Evolutionary conservation across 2,329 filamentous ascomycete genomes (phyloP), one percentile per base, ranked within the genome.

Genomic region (Dothiorella sarmentorum): DNA sequence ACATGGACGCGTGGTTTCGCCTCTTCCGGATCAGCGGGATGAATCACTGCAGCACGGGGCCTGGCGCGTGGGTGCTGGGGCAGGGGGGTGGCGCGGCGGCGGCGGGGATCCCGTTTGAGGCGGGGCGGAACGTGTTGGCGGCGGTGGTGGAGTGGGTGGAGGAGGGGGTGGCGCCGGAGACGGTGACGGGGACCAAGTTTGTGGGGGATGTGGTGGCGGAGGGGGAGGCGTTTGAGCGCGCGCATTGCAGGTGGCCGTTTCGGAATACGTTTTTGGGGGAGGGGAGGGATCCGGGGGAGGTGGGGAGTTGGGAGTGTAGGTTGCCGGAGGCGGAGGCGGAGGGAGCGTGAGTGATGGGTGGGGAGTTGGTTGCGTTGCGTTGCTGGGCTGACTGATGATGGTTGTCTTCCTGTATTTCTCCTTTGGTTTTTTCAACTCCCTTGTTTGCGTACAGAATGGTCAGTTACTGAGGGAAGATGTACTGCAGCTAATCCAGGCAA

Each of bases 11-110:
- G 1, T 80, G 78, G 60, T 77, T 80, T 62, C 75, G 81, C 49
- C 78, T 75, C 67, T 84, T 84, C 71, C 74, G 74, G 27, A 78
- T 78, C 66, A 78, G 66, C 60, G 82, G 81, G 4, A 80, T 81
- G 71, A 72, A 68, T 2, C 82, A 84, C 65, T 84, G 81, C 64
- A 63, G 61, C 35, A 74, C 76, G 5, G 82, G 82, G 7, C 69
- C 68, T 1, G 80, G 80, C 1, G 80, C 80, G 1, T 68, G 67
- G 49, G 66, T 61, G 7, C 69, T 74, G 31, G 71, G 72, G 1
- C 70, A 73, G 56, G 38, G 31, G 7, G 37, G 49, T 13, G 45
- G 42, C 5, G 63, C 64, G 17, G 42, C 64, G 2, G 63, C 67
- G 10, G 66, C 68, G 11, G 69, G 69, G 4, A 68, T 71, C 11